phyloP scores from a whole-genome alignment of 208 protist species.

The Trypanosoma lewisi region DNA sequence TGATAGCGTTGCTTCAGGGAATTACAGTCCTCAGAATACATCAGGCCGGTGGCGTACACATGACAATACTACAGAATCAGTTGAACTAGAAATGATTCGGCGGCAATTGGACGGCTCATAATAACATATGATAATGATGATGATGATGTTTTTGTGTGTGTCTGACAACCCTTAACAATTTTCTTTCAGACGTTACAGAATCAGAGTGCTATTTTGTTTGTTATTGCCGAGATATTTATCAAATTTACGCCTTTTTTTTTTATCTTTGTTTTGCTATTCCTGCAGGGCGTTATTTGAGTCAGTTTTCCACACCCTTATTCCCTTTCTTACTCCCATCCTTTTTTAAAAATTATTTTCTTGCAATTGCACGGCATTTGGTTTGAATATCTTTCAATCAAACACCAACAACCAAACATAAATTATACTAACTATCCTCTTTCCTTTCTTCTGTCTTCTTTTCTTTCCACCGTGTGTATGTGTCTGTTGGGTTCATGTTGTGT shows the following conservation, averaged over 20 bases:
- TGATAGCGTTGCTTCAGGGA: neutral
- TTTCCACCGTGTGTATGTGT: neutral
- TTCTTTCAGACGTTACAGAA: too few relatives aligned
- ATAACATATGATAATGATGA: neutral
- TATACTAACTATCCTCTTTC: neutral
- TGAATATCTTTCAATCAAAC: neutral
- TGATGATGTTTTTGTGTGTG: neutral
- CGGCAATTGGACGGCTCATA: conserved; percentile 26
- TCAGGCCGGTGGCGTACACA: neutral
- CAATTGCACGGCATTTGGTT: too few relatives aligned
- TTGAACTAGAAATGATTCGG: conserved; percentile 73
- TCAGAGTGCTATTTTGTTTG: too few relatives aligned
- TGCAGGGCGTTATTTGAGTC: too few relatives aligned
- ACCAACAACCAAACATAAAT: neutral
- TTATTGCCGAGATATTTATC: too few relatives aligned
- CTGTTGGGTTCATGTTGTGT: too few relatives aligned
- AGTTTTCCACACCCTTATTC: too few relatives aligned
- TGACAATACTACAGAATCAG: conserved; percentile 18
- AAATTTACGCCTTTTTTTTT: too few relatives aligned
- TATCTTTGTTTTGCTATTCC: neutral
- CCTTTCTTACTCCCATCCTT: too few relatives aligned
- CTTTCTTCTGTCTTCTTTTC: neutral
- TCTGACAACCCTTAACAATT: too few relatives aligned
- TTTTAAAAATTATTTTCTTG: too few relatives aligned
- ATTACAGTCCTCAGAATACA: neutral